Evolutionary conservation across 148 eudicot genomes (phyloP).

Genomic region (Spergularia marina): DNA sequence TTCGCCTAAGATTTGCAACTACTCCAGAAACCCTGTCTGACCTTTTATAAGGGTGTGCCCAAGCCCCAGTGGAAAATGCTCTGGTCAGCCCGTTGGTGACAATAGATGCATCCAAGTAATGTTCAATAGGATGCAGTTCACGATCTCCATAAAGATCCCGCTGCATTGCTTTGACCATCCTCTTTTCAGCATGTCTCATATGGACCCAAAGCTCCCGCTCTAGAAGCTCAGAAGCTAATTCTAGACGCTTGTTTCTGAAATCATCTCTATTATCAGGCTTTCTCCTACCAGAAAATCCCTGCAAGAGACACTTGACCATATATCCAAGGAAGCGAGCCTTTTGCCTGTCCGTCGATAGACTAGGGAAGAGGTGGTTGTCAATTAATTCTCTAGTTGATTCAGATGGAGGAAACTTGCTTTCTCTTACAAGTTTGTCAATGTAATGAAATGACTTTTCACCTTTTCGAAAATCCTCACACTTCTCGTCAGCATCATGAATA

Average conservation of each 20-base stretch:
- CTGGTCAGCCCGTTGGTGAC: constrained; percentile 86
- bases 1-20: constrained; percentile 80
- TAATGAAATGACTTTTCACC: constrained; percentile 41
- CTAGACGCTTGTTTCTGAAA: constrained; percentile 83
- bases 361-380: constrained; percentile 51
- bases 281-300: constrained; percentile 64
- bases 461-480: constrained; percentile 56
- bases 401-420: constrained; percentile 63
- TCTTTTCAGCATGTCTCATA: constrained; percentile 81
- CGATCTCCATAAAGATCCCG: constrained; percentile 84
- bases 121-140: constrained; percentile 48
- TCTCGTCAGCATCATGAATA: constrained; percentile 73
- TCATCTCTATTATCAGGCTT: constrained; percentile 87
- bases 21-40: constrained; percentile 74
- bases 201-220: constrained; percentile 81
- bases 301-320: constrained; percentile 80
- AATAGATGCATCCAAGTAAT: constrained; percentile 81
- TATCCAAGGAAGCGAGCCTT: constrained; percentile 90
- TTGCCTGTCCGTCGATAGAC: constrained; percentile 42
- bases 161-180: constrained; percentile 89
- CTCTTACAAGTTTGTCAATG: constrained; percentile 39
- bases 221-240: constrained; percentile 76
- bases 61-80: constrained; percentile 86
- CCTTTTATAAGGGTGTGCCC: constrained; percentile 79
- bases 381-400: constrained; percentile 61